phyloP scores from a whole-genome alignment of 495 filamentous ascomycete genomes.

The Parachaetomium inaequale region DNA sequence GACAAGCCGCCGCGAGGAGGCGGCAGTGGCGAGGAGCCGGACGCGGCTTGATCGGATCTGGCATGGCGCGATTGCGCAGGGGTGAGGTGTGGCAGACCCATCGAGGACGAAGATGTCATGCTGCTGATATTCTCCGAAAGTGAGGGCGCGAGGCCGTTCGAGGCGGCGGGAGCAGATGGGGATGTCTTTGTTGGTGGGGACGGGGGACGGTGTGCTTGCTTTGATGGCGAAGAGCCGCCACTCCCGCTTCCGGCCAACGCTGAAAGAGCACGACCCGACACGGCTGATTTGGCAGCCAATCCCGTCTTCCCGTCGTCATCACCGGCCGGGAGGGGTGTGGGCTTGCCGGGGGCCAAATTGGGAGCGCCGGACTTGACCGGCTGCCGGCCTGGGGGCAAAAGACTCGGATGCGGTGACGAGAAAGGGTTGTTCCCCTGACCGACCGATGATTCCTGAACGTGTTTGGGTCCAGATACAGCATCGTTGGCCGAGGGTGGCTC shows the following conservation, averaged over 20 bases:
- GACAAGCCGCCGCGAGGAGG: slow-evolving; percentile 63
- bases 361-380: slow-evolving; percentile 22
- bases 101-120: slow-evolving; percentile 20
- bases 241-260: slow-evolving; percentile 30
- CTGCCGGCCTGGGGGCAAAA: slow-evolving; percentile 40
- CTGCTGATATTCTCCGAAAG: slow-evolving; percentile 13
- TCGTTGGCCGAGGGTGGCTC: not conserved
- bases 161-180: slow-evolving; percentile 12
- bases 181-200: slow-evolving; percentile 37
- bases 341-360: not conserved
- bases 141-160: slow-evolving; percentile 17
- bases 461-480: not conserved
- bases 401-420: slow-evolving; percentile 42
- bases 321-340: slow-evolving; percentile 20
- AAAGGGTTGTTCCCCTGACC: slow-evolving; percentile 34
- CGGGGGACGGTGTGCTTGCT: slow-evolving; percentile 27
- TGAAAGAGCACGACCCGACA: slow-evolving; percentile 21
- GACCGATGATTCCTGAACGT: slow-evolving; percentile 8
- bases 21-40: slow-evolving; percentile 43
- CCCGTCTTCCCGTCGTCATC: not conserved
- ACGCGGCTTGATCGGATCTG: slow-evolving; percentile 19
- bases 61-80: slow-evolving; percentile 21
- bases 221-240: slow-evolving; percentile 29
- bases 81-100: slow-evolving; percentile 26
- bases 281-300: not conserved